Evolutionary conservation across 148 eudicot genomes (phyloP).

Genomic region (Spergularia bocconei): DNA sequence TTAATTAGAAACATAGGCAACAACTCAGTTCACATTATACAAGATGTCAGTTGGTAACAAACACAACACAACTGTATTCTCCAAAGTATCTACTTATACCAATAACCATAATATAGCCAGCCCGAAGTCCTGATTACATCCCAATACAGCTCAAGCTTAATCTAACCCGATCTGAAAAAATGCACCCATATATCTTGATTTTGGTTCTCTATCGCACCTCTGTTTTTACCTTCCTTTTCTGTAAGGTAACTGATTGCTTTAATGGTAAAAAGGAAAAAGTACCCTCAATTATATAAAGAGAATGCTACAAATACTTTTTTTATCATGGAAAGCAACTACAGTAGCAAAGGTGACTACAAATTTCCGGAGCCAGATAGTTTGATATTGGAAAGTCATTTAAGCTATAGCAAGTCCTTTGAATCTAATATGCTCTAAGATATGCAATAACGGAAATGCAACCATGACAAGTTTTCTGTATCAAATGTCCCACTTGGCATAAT

Average conservation of each 20-base stretch:
- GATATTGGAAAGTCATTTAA: background rate
- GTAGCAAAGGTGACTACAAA: background rate
- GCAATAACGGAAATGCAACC: background rate
- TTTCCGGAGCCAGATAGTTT: background rate
- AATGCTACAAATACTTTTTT: background rate
- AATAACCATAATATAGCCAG: background rate
- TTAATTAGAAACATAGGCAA: background rate
- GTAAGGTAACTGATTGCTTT: background rate
- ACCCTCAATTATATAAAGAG: background rate
- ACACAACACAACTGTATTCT: background rate
- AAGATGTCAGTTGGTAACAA: background rate
- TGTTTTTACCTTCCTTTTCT: background rate
- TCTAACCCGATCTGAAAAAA: background rate
- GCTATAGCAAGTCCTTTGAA: background rate
- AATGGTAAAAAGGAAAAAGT: background rate
- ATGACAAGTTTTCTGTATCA: background rate
- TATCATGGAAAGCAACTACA: background rate
- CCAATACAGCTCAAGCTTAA: background rate
- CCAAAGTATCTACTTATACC: background rate
- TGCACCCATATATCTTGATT: background rate
- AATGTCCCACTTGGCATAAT: background rate
- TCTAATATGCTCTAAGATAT: background rate
- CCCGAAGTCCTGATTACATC: background rate
- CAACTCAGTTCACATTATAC: background rate
- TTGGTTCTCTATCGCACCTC: background rate